phyloP scores from a whole-genome alignment of 192 early-diverging fungal species.

The Backusella liffmaniae region DNA sequence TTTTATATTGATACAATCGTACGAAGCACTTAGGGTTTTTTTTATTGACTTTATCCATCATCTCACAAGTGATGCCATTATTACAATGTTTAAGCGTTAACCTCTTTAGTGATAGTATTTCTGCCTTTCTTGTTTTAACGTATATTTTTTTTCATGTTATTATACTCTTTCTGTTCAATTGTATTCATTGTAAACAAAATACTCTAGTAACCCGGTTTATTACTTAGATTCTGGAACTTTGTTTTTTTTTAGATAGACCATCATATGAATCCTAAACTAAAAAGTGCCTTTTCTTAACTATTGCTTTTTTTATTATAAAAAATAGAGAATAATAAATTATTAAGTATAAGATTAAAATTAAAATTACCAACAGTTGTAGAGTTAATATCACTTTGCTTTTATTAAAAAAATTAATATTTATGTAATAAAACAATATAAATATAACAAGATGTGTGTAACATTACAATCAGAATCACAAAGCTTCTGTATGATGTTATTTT shows the following conservation, averaged over 20 bases:
- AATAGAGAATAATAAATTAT: neutral
- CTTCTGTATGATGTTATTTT: neutral
- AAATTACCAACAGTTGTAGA: too few relatives aligned
- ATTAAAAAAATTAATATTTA: neutral
- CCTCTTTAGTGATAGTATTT: constrained; percentile 3
- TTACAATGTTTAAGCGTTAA: neutral
- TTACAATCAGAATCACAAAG: neutral
- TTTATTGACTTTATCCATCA: neutral
- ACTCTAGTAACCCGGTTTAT: neutral
- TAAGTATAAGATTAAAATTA: neutral
- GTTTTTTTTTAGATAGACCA: neutral
- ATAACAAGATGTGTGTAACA: neutral
- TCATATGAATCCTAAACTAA: neutral
- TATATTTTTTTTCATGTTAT: constrained; percentile 2
- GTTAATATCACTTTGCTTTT: neutral
- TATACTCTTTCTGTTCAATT: constrained; percentile 1
- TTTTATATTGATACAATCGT: neutral
- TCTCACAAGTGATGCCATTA: neutral
- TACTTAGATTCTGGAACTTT: neutral
- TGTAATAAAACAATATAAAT: neutral
- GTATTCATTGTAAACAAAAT: neutral
- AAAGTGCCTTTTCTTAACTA: neutral
- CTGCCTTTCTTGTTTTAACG: neutral
- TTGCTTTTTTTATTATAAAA: neutral
- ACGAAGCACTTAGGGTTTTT: neutral